A percentile compares a stretch with the other conserved stretches of the same genome.
Evolutionary conservation across 202 grass and related monocot genomes (phyloP).

Genomic region (Tripidium arundinaceum): DNA sequence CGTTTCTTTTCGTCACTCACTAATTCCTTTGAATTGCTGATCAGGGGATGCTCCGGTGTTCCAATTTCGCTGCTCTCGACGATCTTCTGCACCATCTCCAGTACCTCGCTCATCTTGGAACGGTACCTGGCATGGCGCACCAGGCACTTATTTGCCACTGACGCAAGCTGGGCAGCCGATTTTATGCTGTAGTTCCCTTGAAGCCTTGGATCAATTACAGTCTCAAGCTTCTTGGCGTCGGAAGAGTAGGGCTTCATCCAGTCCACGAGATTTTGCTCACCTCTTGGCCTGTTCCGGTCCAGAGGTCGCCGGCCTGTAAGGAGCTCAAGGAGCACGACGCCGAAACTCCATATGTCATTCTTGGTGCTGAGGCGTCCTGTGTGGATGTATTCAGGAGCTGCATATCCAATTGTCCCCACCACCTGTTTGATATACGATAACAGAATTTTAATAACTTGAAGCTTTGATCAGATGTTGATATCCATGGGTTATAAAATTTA

Average conservation of each 20-base stretch:
- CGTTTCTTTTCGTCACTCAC: conserved; percentile 44
- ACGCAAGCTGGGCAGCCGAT: conserved; percentile 41
- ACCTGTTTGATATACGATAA: conserved; percentile 49
- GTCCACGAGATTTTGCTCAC: conserved; percentile 75
- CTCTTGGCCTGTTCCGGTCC: conserved; percentile 70
- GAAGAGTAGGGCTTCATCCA: conserved; percentile 92
- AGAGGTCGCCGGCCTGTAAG: conserved; percentile 78
- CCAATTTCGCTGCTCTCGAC: conserved; percentile 54
- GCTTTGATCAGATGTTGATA: neutral
- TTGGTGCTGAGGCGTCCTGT: conserved; percentile 81
- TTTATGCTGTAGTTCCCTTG: conserved; percentile 51
- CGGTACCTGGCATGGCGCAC: conserved; percentile 58
- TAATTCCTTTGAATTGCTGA: conserved; percentile 28
- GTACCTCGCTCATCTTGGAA: conserved; percentile 90
- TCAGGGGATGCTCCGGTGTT: conserved; percentile 46
- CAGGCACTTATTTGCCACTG: conserved; percentile 74
- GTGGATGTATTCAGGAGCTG: conserved; percentile 93
- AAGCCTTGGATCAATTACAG: conserved; percentile 74
- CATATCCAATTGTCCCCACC: conserved; percentile 88
- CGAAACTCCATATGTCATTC: conserved; percentile 91
- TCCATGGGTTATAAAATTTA: neutral
- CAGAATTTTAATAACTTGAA: neutral
- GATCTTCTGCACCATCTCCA: conserved; percentile 82
- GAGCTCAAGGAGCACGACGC: conserved; percentile 77
- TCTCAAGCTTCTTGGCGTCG: conserved; percentile 50